Conservation (phyloP, 2,329 filamentous ascomycete genomes). For the Trichoderma asperellum region DNA sequence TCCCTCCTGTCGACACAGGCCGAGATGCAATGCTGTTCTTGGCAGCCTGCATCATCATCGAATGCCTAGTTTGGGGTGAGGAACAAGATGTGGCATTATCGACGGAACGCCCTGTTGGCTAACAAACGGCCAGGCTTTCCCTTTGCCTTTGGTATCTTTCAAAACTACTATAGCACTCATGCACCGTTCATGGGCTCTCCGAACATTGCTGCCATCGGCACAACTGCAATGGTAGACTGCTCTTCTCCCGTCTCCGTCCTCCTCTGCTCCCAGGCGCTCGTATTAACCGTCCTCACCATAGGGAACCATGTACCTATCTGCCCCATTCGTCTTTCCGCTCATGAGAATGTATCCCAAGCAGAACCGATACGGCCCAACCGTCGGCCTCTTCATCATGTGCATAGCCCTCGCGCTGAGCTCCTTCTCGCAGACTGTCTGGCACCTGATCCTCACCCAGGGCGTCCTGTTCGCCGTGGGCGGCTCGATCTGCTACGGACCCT, state of each 20-base stretch:
- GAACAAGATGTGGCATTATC: neutral
- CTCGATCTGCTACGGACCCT: constrained; percentile 54
- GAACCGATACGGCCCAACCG: constrained; percentile 44
- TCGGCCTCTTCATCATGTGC: constrained; percentile 51
- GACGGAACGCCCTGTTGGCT: neutral
- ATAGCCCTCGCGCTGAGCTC: constrained; percentile 53
- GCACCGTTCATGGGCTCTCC: constrained; percentile 56
- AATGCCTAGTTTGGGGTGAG: constrained; percentile 43
- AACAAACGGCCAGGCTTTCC: constrained; percentile 57
- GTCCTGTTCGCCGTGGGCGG: constrained; percentile 60
- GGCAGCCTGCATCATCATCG: constrained; percentile 40
- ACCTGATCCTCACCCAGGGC: constrained; percentile 61
- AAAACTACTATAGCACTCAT: constrained; percentile 64
- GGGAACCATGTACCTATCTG: constrained; percentile 55
- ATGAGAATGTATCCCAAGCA: constrained; percentile 46
- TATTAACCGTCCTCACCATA: constrained; percentile 25
- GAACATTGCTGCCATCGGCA: constrained; percentile 63
- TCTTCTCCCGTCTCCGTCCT: neutral
- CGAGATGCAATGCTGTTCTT: constrained; percentile 44
- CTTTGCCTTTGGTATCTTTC: constrained; percentile 68
- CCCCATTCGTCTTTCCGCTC: constrained; percentile 51
- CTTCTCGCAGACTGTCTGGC: constrained; percentile 52
- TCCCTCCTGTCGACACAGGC: constrained; percentile 41
- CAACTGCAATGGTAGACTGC: constrained; percentile 53
- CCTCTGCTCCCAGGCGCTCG: no score